Percentiles rank a stretch among this genome's conserved stretches.
phyloP scores from a whole-genome alignment of 179 eudicot genomes.

The Heliamphora pulchella region DNA sequence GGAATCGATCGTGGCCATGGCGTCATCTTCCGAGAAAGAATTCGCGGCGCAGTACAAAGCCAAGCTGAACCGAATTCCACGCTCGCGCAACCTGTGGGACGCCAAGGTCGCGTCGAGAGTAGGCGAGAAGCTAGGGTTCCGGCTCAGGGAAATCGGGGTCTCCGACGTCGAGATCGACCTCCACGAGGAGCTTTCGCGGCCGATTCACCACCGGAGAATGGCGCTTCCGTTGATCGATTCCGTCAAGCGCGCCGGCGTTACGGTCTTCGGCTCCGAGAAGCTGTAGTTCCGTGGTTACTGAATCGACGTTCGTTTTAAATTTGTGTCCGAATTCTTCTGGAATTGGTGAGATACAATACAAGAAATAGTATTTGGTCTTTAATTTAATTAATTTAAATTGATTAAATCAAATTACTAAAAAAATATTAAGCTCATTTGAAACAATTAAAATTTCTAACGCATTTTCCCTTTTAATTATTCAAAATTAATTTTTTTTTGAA shows the following conservation, averaged over 20 bases:
- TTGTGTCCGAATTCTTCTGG: too few relatives aligned
- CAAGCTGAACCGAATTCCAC: conserved; percentile 45
- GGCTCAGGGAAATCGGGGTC: conserved; percentile 46
- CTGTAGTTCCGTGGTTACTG: conserved; percentile 27
- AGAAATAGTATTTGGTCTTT: too few relatives aligned
- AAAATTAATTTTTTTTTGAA: too few relatives aligned
- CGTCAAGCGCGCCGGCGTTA: conserved; percentile 37
- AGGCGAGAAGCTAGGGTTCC: conserved; percentile 62
- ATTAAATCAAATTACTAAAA: too few relatives aligned
- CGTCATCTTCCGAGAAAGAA: conserved; percentile 67
- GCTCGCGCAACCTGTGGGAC: conserved; percentile 48
- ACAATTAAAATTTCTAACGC: too few relatives aligned
- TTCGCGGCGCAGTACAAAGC: conserved; percentile 42
- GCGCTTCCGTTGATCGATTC: conserved; percentile 44
- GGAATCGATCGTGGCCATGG: conserved; percentile 67
- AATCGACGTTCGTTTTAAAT: background rate
- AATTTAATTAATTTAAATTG: too few relatives aligned
- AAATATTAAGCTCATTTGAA: too few relatives aligned
- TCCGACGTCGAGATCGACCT: conserved; percentile 39
- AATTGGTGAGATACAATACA: too few relatives aligned
- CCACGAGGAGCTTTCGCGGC: conserved; percentile 43
- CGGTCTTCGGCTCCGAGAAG: conserved; percentile 40
- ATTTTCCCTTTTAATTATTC: too few relatives aligned
- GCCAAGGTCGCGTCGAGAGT: conserved; percentile 49
- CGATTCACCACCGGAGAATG: conserved; percentile 39